Evolutionary conservation across 1,284 basidiomycete genomes (phyloP).

Genomic region (Naganishia liquefaciens): DNA sequence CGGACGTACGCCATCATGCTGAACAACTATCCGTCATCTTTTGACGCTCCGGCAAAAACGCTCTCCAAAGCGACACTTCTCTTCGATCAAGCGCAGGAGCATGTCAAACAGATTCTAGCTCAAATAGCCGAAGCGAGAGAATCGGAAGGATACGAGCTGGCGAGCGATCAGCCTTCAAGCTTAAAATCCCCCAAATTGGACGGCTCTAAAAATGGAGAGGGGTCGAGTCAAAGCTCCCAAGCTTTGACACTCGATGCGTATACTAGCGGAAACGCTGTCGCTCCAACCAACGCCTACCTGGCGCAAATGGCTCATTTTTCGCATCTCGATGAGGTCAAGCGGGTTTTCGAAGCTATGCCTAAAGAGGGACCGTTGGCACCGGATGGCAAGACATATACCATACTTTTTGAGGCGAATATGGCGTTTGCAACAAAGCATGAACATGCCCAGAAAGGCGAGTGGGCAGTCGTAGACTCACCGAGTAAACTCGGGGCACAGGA

Average conservation of each 20-base stretch:
- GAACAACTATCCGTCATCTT: constrained; percentile 42
- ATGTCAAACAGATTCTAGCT: constrained; percentile 33
- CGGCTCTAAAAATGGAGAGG: not conserved
- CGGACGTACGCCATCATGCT: constrained; percentile 50
- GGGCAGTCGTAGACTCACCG: not conserved
- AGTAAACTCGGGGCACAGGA: constrained; percentile 6
- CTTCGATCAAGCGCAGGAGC: constrained; percentile 45
- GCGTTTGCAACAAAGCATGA: not conserved
- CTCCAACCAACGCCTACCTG: constrained; percentile 51
- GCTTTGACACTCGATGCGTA: constrained; percentile 14
- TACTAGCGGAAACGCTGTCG: constrained; percentile 31
- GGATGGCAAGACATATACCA: constrained; percentile 46
- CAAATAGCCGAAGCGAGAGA: constrained; percentile 16
- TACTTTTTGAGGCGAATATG: constrained; percentile 40
- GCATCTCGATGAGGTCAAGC: constrained; percentile 47
- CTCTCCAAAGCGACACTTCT: constrained; percentile 45
- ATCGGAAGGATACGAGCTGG: constrained; percentile 15
- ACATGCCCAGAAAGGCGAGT: too few species aligned
- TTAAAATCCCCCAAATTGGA: not conserved
- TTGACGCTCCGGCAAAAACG: constrained; percentile 36
- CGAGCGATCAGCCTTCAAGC: not conserved
- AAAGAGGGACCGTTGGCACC: constrained; percentile 41
- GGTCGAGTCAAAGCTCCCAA: constrained; percentile 32
- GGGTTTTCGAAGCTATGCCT: constrained; percentile 44
- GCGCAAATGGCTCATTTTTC: constrained; percentile 45